phyloP scores from a whole-genome alignment of 2,329 filamentous ascomycete species.

The Plectosphaerella cucumerina region DNA sequence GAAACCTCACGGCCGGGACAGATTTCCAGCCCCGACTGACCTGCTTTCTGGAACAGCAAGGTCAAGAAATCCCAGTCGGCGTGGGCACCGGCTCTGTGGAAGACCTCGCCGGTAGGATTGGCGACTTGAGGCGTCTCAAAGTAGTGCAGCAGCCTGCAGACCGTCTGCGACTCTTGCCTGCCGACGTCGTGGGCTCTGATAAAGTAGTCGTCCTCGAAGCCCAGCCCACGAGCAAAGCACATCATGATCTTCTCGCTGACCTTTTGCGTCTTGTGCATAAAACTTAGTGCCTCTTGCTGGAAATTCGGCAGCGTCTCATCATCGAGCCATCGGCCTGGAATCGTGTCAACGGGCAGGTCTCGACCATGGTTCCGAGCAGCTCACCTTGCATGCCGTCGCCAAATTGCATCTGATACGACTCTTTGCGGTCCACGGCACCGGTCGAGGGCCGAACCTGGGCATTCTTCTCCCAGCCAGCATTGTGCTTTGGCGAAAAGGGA shows the following conservation, averaged over 20 bases:
- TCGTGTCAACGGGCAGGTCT: too few species aligned
- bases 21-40: slow-evolving; percentile 59
- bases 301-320: slow-evolving; percentile 46
- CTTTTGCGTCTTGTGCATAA: slow-evolving; percentile 49
- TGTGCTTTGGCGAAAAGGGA: slow-evolving; percentile 49
- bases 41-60: slow-evolving; percentile 57
- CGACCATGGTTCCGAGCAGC: too few species aligned
- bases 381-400: slow-evolving; percentile 43
- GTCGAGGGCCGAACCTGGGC: slow-evolving; percentile 55
- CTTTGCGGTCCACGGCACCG: slow-evolving; percentile 53
- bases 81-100: slow-evolving; percentile 60
- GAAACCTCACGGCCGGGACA: slow-evolving; percentile 59
- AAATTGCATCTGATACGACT: slow-evolving; percentile 60
- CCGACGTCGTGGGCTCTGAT: slow-evolving; percentile 46
- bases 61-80: slow-evolving; percentile 62
- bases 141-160: slow-evolving; percentile 53
- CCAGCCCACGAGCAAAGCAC: slow-evolving; percentile 53
- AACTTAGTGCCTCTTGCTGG: slow-evolving; percentile 33
- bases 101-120: too few species aligned
- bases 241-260: slow-evolving; percentile 53
- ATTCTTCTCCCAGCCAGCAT: slow-evolving; percentile 58
- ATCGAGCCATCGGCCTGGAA: slow-evolving; percentile 47
- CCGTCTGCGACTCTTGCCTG: slow-evolving; percentile 47
- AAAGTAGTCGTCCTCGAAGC: slow-evolving; percentile 53
- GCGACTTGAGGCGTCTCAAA: too few species aligned